Conservation (phyloP, 148 eudicot genomes). For the Polygonum aviculare region DNA sequence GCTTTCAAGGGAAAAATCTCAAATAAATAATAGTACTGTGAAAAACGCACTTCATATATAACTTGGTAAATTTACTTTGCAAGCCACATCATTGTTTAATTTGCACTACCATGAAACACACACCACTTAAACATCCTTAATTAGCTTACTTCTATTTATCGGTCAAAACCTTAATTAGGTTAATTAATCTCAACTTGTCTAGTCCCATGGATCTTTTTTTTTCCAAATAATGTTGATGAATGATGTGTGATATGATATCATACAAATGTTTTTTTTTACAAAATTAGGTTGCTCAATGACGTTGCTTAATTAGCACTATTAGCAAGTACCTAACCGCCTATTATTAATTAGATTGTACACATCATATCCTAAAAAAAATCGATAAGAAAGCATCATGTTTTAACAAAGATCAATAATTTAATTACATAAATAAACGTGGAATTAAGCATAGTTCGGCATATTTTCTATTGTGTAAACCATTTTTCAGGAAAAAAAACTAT, state of each 20-base stretch:
- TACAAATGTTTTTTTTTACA: background rate
- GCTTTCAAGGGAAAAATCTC: background rate
- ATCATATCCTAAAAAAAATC: no score
- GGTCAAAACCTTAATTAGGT: no score
- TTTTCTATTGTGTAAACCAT: no score
- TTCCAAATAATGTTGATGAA: background rate
- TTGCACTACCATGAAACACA: no score
- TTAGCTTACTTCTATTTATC: no score
- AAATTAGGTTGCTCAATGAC: background rate
- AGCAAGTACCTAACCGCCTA: background rate
- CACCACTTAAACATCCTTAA: no score
- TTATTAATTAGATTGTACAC: background rate
- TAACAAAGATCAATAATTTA: no score
- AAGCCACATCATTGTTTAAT: background rate
- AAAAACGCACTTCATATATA: background rate
- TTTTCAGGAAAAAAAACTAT: no score
- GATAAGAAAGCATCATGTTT: no score
- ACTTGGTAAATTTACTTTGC: background rate
- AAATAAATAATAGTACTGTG: background rate
- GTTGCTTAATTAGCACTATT: background rate
- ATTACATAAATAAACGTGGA: no score
- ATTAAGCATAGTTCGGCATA: no score
- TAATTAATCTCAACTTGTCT: no score
- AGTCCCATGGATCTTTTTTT: background rate
- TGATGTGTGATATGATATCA: background rate